A percentile compares a stretch with the other conserved stretches of the same genome.
Evolutionary conservation across 768 basidiomycete genomes (phyloP).

Genomic region (Rhizopogon roseolus): DNA sequence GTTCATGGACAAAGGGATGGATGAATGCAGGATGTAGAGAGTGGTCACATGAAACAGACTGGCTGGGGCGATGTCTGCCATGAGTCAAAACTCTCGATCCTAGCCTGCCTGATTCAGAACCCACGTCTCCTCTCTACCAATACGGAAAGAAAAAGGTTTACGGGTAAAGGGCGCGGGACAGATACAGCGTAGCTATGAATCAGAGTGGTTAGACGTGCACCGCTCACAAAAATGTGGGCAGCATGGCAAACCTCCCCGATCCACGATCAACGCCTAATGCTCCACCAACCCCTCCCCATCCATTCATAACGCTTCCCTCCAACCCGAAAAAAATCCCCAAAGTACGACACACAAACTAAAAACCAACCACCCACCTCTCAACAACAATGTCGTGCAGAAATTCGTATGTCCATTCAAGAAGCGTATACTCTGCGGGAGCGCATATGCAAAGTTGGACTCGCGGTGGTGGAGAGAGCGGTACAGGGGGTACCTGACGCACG

Average conservation of each 20-base stretch:
- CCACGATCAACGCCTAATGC: not conserved
- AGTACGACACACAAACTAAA: not conserved
- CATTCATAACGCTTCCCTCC: too few relatives aligned
- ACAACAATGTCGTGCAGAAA: slow-evolving; percentile 78
- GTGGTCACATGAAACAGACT: too few relatives aligned
- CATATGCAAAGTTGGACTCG: slow-evolving; percentile 78
- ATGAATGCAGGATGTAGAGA: too few relatives aligned
- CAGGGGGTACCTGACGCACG: slow-evolving; percentile 46
- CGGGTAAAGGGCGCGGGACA: not conserved
- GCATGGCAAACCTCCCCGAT: not conserved
- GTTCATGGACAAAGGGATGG: too few relatives aligned
- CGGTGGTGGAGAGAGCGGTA: slow-evolving; percentile 82
- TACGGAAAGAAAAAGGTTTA: too few relatives aligned
- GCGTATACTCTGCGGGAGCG: slow-evolving; percentile 67
- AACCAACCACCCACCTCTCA: slow-evolving; percentile 38
- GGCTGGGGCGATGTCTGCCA: too few relatives aligned
- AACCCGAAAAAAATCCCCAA: too few relatives aligned
- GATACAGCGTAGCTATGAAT: not conserved
- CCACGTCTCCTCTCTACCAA: too few relatives aligned
- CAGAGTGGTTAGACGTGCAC: not conserved
- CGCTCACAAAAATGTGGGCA: too few relatives aligned
- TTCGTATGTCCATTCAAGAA: slow-evolving; percentile 84
- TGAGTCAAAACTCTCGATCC: too few relatives aligned
- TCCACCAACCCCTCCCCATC: not conserved
- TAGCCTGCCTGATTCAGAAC: too few relatives aligned